Evolutionary conservation across 352 stramenopile genomes (phyloP).

Genomic region (Phytophthora constricta): DNA sequence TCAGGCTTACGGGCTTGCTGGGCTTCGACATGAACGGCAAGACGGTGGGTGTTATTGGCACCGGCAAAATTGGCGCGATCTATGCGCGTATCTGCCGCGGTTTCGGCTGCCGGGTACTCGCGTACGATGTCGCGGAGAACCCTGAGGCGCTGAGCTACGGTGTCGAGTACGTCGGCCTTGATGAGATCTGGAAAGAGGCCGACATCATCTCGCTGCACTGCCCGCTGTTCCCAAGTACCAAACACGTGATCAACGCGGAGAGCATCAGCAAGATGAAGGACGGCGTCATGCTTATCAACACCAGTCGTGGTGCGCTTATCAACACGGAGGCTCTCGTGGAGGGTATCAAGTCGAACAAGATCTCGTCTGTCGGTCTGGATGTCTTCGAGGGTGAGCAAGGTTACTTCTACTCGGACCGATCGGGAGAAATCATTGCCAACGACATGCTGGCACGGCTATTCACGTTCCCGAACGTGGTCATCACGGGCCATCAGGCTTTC

Average conservation of each 20-base stretch:
- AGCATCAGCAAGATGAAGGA: constrained; percentile 85
- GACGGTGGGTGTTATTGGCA: constrained; percentile 58
- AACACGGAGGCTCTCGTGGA: constrained; percentile 78
- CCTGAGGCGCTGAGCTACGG: constrained; percentile 27
- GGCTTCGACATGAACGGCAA: constrained; percentile 69
- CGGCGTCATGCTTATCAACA: constrained; percentile 89
- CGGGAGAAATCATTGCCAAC: constrained; percentile 57
- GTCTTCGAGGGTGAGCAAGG: constrained; percentile 77
- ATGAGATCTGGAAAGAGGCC: constrained; percentile 55
- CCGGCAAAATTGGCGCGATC: constrained; percentile 38
- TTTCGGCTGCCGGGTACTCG: constrained; percentile 34
- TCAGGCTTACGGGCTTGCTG: constrained; percentile 53
- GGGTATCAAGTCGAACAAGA: constrained; percentile 78
- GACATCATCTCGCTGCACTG: constrained; percentile 88
- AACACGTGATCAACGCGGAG: constrained; percentile 79
- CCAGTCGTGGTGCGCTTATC: constrained; percentile 80
- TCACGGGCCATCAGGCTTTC: constrained; percentile 73
- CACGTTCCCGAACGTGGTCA: constrained; percentile 72
- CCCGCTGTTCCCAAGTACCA: constrained; percentile 73
- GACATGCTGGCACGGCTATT: constrained; percentile 61
- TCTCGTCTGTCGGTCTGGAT: constrained; percentile 79
- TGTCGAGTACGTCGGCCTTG: constrained; percentile 38
- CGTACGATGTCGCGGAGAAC: constrained; percentile 49
- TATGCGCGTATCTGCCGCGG: constrained; percentile 42
- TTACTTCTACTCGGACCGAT: constrained; percentile 73